phyloP scores from a whole-genome alignment of 805 yeast genomes.

The Candida manassasensis region DNA sequence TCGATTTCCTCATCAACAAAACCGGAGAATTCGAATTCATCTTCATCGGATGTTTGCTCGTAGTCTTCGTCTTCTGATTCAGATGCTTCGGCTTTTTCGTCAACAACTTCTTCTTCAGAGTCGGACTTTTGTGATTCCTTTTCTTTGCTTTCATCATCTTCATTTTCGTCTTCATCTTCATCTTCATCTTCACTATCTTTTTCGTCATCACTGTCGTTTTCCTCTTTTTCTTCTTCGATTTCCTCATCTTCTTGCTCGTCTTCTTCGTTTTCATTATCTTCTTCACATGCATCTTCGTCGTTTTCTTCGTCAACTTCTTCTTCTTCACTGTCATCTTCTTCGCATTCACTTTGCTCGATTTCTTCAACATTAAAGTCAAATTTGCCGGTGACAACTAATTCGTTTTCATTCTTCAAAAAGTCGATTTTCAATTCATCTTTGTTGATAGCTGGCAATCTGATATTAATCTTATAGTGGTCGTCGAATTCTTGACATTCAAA shows the following conservation, averaged over 20 bases:
- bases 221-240: conserved; percentile 9
- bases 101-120: conserved; percentile 12
- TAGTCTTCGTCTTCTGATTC: conserved; percentile 11
- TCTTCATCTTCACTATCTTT: conserved; percentile 7
- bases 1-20: conserved; percentile 33
- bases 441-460: conserved; percentile 39
- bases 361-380: conserved; percentile 28
- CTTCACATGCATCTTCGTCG: conserved; percentile 9
- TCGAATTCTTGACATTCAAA: conserved; percentile 38
- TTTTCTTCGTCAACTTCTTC: conserved; percentile 16
- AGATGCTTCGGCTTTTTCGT: conserved; percentile 6
- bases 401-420: conserved; percentile 37
- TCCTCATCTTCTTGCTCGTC: conserved; percentile 13
- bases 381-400: conserved; percentile 37
- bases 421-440: conserved; percentile 37
- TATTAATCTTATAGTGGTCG: conserved; percentile 35
- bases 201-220: conserved; percentile 9
- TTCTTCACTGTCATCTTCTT: conserved; percentile 16
- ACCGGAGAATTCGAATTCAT: conserved; percentile 12
- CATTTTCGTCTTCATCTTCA: conserved; percentile 7
- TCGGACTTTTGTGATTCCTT: conserved; percentile 7
- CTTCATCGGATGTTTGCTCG: conserved; percentile 10
- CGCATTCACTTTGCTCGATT: conserved; percentile 13
- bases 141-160: conserved; percentile 5
- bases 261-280: conserved; percentile 13